These are phyloP conservation scores for Cyberlindnera nakhonratchasimensis DNA, from an alignment of 805 yeast genomes.

Conservation along the genomic window DNA sequence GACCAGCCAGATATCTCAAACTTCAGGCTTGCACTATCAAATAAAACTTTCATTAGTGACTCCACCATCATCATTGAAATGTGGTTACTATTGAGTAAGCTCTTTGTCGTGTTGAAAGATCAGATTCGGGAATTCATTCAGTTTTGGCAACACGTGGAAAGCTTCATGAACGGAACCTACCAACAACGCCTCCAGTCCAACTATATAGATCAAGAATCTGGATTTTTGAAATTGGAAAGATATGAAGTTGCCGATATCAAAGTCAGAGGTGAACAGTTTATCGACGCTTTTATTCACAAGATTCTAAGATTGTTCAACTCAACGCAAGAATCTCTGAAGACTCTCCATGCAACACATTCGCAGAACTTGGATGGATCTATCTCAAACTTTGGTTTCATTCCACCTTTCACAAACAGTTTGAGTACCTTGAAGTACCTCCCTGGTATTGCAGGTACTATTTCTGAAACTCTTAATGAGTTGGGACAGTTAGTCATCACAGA, in stretches of 20 bases:
- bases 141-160: constrained; percentile 54
- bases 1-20: constrained; percentile 33
- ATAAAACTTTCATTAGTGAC: constrained; percentile 39
- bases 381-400: constrained; percentile 50
- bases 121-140: constrained; percentile 40
- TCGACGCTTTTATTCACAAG: constrained; percentile 32
- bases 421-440: constrained; percentile 53
- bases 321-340: constrained; percentile 25
- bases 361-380: constrained; percentile 28
- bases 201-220: constrained; percentile 30
- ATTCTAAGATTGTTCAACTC: constrained; percentile 33
- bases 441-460: constrained; percentile 41
- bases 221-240: constrained; percentile 40
- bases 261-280: constrained; percentile 37
- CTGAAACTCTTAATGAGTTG: constrained; percentile 39
- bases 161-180: constrained; percentile 48
- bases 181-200: constrained; percentile 33
- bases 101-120: constrained; percentile 39
- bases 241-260: constrained; percentile 41
- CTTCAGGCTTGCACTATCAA: constrained; percentile 21
- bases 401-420: constrained; percentile 61
- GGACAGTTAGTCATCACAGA: constrained; percentile 42
- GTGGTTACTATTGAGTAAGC: constrained; percentile 50
- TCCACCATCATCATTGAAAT: constrained; percentile 53
- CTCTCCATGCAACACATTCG: constrained; percentile 9